These are phyloP conservation scores for Mycena albidolilacea DNA, from an alignment of 768 basidiomycete species.

Conservation along the genomic window DNA sequence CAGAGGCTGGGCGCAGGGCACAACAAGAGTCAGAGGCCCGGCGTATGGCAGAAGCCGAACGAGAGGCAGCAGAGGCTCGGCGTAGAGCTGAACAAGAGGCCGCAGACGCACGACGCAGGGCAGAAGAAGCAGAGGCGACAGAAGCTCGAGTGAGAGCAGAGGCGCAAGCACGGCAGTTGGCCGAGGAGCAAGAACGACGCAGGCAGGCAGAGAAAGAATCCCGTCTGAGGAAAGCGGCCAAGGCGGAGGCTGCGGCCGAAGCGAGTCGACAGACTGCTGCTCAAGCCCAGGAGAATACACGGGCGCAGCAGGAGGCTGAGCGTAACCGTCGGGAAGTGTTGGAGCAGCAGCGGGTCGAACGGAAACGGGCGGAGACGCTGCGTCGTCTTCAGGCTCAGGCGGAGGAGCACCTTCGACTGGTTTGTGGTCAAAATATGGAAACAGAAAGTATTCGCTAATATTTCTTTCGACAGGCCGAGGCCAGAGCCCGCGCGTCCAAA, in stretches of 20 bases:
- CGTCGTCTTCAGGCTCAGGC: conserved; percentile 45
- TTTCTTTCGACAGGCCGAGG: conserved; percentile 28
- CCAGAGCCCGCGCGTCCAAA: conserved; percentile 5
- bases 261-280: conserved; percentile 22
- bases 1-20: conserved; percentile 19
- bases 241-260: conserved; percentile 33
- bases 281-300: conserved; percentile 22
- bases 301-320: conserved; percentile 29
- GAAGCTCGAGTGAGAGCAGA: conserved; percentile 27
- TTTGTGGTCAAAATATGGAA: conserved; percentile 10
- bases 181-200: conserved; percentile 35
- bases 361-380: conserved; percentile 43
- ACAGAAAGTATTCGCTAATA: neutral
- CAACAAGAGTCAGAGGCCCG: conserved; percentile 29
- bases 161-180: conserved; percentile 23
- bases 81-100: conserved; percentile 30
- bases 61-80: conserved; percentile 21
- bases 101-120: conserved; percentile 14
- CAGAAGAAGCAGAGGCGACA: conserved; percentile 34
- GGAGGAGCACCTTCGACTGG: conserved; percentile 43
- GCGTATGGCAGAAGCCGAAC: conserved; percentile 30
- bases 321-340: conserved; percentile 4
- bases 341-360: conserved; percentile 32
- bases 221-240: conserved; percentile 31
- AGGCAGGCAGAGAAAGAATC: conserved; percentile 33